Base-by-base conservation (phyloP, 495 filamentous ascomycete genomes). In the Pseudevernia furfuracea region DNA sequence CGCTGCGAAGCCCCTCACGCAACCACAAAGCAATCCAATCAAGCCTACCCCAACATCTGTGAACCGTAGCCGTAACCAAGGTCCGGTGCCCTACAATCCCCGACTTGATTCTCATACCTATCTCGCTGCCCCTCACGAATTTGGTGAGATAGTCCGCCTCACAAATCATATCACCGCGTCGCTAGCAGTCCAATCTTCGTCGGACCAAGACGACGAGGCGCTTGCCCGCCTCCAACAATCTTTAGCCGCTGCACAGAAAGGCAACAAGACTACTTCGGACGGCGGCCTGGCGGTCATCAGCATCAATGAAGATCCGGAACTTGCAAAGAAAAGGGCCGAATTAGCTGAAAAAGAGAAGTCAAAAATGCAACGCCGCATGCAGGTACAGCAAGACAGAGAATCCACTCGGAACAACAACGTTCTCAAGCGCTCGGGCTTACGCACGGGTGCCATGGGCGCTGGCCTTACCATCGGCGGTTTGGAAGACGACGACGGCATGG, bases 71-170 rank as follows among this genome's bases (percentile, higher is more conserved):
- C 68, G 66, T 34, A 38, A 38, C 57, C 37, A 61, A 32, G 60
- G 34, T n/a, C 30, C 59, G 15, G 77, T 76, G 52, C 66, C 78
- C 9, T 92, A 93, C 71, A 80, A 89, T 55, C 80, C 86, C 34
- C 82, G 85, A 64, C 78, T 86, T 39, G 89, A 94, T 67, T 86
- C 89, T 15, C 89, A 93, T 70, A 89, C 88, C 55, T 97, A 97
- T 72, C 83, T 94, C 14, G 85, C 84, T 8, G 85, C 89, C 28
- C 88, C 90, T 0, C 83, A 88, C 55, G 81, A 90, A 66, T 81
- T 81, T 11, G 85, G 86, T 25, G 82, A 83, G 43, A 75, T 91
- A 3, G 81, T 96, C 62, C 81, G 89, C 69, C 78, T 91, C 30
- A 88, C 89, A 34, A 89, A 89, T 64, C 91, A 95, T 73, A 75